Evolutionary conservation across 164 flowering plant genomes (phyloP).

Genomic region (Macadamia tetraphylla): DNA sequence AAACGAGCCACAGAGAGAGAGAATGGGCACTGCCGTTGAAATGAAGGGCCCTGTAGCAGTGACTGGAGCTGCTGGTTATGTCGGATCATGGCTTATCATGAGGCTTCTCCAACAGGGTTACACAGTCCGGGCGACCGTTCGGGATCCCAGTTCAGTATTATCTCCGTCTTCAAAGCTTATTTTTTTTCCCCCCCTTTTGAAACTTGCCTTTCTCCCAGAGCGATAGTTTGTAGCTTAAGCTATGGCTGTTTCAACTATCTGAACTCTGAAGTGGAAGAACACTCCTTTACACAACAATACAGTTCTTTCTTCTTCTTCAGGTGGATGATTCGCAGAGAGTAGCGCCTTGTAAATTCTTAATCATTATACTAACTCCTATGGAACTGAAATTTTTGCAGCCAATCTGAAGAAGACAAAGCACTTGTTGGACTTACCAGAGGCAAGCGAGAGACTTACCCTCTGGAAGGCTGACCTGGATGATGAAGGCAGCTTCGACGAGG

Average conservation of each 20-base stretch:
- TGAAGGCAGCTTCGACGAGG: constrained; percentile 27
- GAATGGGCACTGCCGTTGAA: not conserved
- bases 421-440: constrained; percentile 16
- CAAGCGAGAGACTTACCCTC: constrained; percentile 13
- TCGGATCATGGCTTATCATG: constrained; percentile 25
- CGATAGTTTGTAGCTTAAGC: too few species aligned
- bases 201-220: too few species aligned
- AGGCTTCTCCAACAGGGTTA: constrained; percentile 19
- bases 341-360: too few species aligned
- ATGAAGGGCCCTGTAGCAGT: constrained; percentile 3
- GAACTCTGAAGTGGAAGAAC: too few species aligned
- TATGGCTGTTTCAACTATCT: too few species aligned
- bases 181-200: too few species aligned
- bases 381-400: not conserved
- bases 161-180: too few species aligned
- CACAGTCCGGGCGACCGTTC: constrained; percentile 25
- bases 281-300: too few species aligned
- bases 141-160: constrained; percentile 17
- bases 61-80: constrained; percentile 26
- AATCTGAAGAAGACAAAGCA: constrained; percentile 17
- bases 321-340: too few species aligned
- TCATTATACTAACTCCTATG: too few species aligned
- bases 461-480: constrained; percentile 25
- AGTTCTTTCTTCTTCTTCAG: too few species aligned
- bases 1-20: not conserved